Percentiles rank a stretch among this genome's conserved stretches.
Evolutionary conservation across 2,329 filamentous ascomycete species (phyloP).

Genomic region (Aureobasidium subglaciale): DNA sequence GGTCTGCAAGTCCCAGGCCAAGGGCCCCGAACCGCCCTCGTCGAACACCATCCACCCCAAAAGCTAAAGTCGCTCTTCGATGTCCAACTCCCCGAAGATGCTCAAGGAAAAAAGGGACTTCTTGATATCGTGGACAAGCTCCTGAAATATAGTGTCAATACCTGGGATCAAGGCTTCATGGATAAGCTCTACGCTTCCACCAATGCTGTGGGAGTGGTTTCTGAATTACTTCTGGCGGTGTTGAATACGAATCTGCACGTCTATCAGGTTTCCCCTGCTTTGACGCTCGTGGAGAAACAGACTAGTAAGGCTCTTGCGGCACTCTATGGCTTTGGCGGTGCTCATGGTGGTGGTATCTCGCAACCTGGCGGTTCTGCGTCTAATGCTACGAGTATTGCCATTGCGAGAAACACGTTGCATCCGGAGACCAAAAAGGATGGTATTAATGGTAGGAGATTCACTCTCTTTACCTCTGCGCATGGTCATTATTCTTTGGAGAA

Average conservation of each 20-base stretch:
- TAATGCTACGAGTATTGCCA: slow-evolving; percentile 76
- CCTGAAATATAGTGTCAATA: slow-evolving; percentile 85
- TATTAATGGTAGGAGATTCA: slow-evolving; percentile 59
- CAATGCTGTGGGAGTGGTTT: slow-evolving; percentile 76
- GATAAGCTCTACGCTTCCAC: slow-evolving; percentile 93
- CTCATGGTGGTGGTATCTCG: slow-evolving; percentile 62
- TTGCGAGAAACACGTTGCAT: slow-evolving; percentile 80
- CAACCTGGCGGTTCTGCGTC: slow-evolving; percentile 76
- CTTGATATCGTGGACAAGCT: slow-evolving; percentile 55
- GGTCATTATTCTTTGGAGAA: slow-evolving; percentile 95
- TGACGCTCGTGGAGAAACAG: slow-evolving; percentile 81
- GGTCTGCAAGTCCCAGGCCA: slow-evolving; percentile 57
- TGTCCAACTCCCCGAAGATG: slow-evolving; percentile 31
- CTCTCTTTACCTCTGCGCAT: slow-evolving; percentile 80
- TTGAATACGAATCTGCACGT: slow-evolving; percentile 95
- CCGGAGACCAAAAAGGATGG: slow-evolving; percentile 70
- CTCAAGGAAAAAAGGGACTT: slow-evolving; percentile 37
- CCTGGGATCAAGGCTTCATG: slow-evolving; percentile 95
- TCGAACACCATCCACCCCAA: slow-evolving; percentile 39
- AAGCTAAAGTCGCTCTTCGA: slow-evolving; percentile 35
- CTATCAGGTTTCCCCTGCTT: slow-evolving; percentile 83
- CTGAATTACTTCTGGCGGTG: slow-evolving; percentile 75
- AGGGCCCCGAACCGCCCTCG: slow-evolving; percentile 39
- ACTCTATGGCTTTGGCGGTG: slow-evolving; percentile 68
- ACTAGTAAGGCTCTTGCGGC: slow-evolving; percentile 66